Evolutionary conservation across 805 yeast genomes (phyloP).

Genomic region (Scheffersomyces stipitis): DNA sequence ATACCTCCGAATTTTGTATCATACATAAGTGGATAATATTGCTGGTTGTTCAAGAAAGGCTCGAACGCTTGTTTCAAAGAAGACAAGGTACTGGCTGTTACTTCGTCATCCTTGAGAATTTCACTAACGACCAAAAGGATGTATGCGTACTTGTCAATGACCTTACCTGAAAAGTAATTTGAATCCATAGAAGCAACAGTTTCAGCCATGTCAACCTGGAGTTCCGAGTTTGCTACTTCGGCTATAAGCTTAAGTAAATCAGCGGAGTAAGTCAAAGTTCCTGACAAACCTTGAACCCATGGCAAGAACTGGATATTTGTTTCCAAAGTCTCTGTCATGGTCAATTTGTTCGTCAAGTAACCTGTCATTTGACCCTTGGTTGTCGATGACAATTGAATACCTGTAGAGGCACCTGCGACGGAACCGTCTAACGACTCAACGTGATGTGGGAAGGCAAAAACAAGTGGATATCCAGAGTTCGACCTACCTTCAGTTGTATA

Average conservation of each 20-base stretch:
- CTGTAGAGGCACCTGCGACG: conserved; percentile 34
- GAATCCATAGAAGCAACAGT: conserved; percentile 40
- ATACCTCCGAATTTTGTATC: conserved; percentile 58
- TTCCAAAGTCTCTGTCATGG: conserved; percentile 39
- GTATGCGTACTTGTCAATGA: conserved; percentile 57
- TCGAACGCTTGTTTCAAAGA: conserved; percentile 46
- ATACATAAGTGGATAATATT: conserved; percentile 50
- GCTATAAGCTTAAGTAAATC: conserved; percentile 46
- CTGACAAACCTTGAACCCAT: conserved; percentile 36
- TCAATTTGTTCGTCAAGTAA: conserved; percentile 39
- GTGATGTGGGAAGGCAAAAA: conserved; percentile 58
- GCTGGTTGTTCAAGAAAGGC: conserved; percentile 39
- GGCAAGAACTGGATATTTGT: conserved; percentile 45
- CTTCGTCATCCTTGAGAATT: conserved; percentile 43
- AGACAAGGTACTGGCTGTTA: conserved; percentile 32
- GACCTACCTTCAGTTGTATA: conserved; percentile 55
- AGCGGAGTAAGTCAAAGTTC: conserved; percentile 36
- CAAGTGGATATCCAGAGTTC: conserved; percentile 41
- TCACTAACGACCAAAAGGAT: conserved; percentile 52
- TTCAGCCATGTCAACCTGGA: conserved; percentile 44
- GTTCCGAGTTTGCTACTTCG: conserved; percentile 45
- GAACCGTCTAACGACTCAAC: conserved; percentile 32
- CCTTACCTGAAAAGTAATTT: conserved; percentile 54
- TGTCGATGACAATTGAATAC: conserved; percentile 44
- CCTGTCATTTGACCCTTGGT: conserved; percentile 54